phyloP scores from a whole-genome alignment of 2,329 filamentous ascomycete genomes.

The Arachnomyces sp. region DNA sequence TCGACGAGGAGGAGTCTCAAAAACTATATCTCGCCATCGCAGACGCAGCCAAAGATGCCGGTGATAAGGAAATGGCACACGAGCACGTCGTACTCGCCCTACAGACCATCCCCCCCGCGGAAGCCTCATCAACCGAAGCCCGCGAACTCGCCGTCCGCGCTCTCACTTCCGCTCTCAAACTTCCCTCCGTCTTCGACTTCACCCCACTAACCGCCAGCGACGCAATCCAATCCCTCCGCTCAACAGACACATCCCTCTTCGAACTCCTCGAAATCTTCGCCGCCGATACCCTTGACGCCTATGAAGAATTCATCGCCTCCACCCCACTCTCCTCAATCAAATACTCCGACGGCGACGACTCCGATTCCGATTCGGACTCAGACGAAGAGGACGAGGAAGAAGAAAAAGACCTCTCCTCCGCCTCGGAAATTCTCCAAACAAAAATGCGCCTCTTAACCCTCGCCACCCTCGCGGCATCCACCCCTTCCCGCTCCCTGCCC shows the following conservation, averaged over 20 bases:
- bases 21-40: constrained; percentile 77
- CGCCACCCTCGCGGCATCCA: constrained; percentile 76
- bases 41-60: constrained; percentile 69
- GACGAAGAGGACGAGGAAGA: too few species aligned
- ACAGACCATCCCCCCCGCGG: constrained; percentile 61
- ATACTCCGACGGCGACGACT: constrained; percentile 9
- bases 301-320: constrained; percentile 80
- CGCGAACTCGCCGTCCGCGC: constrained; percentile 56
- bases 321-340: constrained; percentile 55
- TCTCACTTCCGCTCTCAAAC: constrained; percentile 59
- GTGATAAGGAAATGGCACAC: constrained; percentile 70
- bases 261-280: constrained; percentile 94
- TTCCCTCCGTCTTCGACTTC: constrained; percentile 64
- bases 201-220: constrained; percentile 63
- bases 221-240: constrained; percentile 76
- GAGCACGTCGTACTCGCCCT: constrained; percentile 68
- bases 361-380: constrained; percentile 44
- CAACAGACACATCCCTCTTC: constrained; percentile 76
- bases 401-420: constrained; percentile 61
- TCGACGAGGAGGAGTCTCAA: constrained; percentile 72
- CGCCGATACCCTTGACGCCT: constrained; percentile 88
- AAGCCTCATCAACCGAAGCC: constrained; percentile 47
- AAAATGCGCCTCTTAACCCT: constrained; percentile 97
- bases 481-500: constrained; percentile 76
- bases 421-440: constrained; percentile 70